Evolutionary conservation across 495 filamentous ascomycete species (phyloP).

Genomic region (Sordaria brevicollis): DNA sequence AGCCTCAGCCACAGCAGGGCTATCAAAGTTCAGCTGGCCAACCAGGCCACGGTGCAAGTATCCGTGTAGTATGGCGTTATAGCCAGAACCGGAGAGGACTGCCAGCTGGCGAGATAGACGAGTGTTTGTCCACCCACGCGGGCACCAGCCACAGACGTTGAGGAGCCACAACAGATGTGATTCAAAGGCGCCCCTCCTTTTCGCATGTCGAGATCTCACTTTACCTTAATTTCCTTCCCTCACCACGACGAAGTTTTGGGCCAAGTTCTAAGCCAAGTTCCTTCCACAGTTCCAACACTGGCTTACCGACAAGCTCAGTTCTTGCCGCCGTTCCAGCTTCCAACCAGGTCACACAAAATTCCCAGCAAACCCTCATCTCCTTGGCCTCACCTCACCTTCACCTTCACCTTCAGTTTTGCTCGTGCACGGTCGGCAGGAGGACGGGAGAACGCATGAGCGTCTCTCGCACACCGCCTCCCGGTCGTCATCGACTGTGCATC

Average conservation of each 20-base stretch:
- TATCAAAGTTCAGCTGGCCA: background rate
- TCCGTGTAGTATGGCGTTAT: background rate
- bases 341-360: too few relatives aligned
- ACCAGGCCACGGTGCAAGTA: background rate
- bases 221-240: background rate
- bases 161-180: background rate
- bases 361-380: too few relatives aligned
- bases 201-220: background rate
- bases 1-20: background rate
- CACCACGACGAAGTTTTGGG: background rate
- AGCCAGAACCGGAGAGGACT: too few relatives aligned
- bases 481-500: background rate
- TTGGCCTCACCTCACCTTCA: too few relatives aligned
- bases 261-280: background rate
- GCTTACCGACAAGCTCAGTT: too few relatives aligned
- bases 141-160: background rate
- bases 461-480: too few relatives aligned
- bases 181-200: background rate
- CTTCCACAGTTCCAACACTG: background rate
- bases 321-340: background rate
- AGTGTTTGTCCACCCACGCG: background rate
- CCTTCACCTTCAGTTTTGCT: too few relatives aligned
- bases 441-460: too few relatives aligned
- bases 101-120: background rate
- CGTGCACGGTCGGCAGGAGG: too few relatives aligned